phyloP scores from a whole-genome alignment of 75 land plant genomes.

The Pinus albicaulis region DNA sequence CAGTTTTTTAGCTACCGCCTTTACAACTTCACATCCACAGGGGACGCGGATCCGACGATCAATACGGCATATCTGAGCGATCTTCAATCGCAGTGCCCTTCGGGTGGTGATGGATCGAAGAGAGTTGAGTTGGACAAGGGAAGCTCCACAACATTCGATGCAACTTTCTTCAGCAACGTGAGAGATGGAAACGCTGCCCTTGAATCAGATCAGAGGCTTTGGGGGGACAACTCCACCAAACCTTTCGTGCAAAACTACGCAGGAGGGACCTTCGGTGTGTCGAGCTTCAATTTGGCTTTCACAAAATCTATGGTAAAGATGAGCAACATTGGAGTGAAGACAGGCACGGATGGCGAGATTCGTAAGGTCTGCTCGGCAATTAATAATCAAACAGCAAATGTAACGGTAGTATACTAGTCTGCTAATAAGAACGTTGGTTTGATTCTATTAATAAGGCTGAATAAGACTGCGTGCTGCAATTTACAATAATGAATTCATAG shows the following conservation, averaged over 20 bases:
- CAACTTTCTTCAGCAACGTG: too few species aligned
- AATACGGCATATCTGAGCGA: background rate
- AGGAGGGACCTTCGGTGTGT: background rate
- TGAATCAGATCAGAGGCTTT: too few species aligned
- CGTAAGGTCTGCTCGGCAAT: constrained; percentile 35
- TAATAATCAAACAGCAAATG: background rate
- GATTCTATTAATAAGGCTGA: too few species aligned
- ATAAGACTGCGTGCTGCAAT: too few species aligned
- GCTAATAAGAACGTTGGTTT: too few species aligned
- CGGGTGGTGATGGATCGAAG: constrained; percentile 20
- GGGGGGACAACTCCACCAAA: too few species aligned
- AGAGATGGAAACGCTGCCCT: too few species aligned
- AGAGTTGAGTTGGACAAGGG: constrained; percentile 47
- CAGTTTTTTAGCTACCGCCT: constrained; percentile 52
- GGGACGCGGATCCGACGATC: too few species aligned
- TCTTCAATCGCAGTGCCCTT: constrained; percentile 38
- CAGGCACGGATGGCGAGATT: too few species aligned
- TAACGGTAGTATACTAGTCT: too few species aligned
- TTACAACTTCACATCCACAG: constrained; percentile 23
- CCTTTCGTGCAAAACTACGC: constrained; percentile 11
- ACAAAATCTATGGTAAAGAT: constrained; percentile 32
- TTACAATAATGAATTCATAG: too few species aligned
- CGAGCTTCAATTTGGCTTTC: constrained; percentile 36
- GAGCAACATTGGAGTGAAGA: too few species aligned
- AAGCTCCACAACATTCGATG: constrained; percentile 28